Evolutionary conservation across 2,329 filamentous ascomycete species (phyloP), one percentile per base, ranked within the genome.

Genomic region (Hypomyces rosellus): DNA sequence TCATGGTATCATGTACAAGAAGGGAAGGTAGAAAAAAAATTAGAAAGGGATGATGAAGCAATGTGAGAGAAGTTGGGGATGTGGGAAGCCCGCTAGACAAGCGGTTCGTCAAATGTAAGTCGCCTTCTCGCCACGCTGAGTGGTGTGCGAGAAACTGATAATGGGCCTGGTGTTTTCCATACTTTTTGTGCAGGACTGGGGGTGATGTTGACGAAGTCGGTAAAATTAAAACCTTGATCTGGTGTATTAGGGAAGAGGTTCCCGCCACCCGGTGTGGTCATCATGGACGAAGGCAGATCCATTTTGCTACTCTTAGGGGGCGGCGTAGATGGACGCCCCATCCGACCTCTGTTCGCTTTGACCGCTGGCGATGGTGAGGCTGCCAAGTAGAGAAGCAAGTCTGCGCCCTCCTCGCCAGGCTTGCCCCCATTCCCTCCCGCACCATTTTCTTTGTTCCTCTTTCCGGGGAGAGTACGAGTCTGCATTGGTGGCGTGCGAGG

Each of bases 191-290:
- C 93, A 16, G 93, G 93, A 63, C 89, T 96, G 0, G 93, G 93
- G 6, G 93, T 96, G 66, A 97, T 92, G 70, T 97, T 96, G 65
- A 97, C 86, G 69, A 96, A 99, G 65, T 99, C 93, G 47, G 90
- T 83, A 71, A 97, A 95, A 72, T 97, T 95, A 69, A 97, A 95
- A 44, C 69, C 72, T 63, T 91, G 87, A 14, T 85, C 85, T 0
- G 92, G 92, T 1, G 92, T 97, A 55, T 81, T 84, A 46, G 86
- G 82, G 61, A 84, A 81, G 43, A 85, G 68, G 61, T 83, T 86
- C 54, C 81, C 80, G 38, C 84, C 85, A 48, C 84, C 83, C 2
- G 88, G 88, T 11, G 89, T 93, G n/a, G 82, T 86, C 88, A 93
- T 92, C 81, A 92, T 89, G 22, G 85, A 95, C 50, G 83, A 95